Conservation (phyloP, 768 basidiomycete genomes). For the Phallus indusiatus region DNA sequence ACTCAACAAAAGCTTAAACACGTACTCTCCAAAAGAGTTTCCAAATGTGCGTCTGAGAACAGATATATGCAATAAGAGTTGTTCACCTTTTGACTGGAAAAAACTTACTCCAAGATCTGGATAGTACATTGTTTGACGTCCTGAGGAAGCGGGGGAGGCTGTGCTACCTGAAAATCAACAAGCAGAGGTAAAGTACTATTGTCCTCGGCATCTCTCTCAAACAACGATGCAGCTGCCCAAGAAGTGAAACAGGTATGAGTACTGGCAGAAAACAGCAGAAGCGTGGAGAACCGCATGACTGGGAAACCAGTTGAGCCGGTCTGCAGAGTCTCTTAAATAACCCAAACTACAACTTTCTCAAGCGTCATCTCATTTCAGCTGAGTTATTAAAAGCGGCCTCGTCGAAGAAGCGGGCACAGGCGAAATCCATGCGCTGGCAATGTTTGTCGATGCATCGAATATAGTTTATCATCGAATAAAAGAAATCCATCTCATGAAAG, state of each 20-base stretch:
- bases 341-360: background rate
- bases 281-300: background rate
- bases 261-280: background rate
- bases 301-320: background rate
- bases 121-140: constrained; percentile 54
- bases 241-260: background rate
- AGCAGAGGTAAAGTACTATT: constrained; percentile 20
- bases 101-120: constrained; percentile 49
- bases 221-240: background rate
- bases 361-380: background rate
- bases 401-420: too few relatives aligned
- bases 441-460: background rate
- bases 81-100: background rate
- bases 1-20: constrained; percentile 1
- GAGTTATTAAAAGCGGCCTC: too few relatives aligned
- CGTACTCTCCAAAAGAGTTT: constrained; percentile 58
- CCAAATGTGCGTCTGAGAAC: constrained; percentile 55
- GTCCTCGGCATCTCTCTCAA: background rate
- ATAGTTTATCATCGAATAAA: background rate
- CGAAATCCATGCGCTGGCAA: background rate
- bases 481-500: background rate
- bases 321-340: background rate
- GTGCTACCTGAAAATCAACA: constrained; percentile 63
- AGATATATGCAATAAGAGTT: background rate
- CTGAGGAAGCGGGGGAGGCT: constrained; percentile 60